Evolutionary conservation across 192 early-diverging fungal genomes (phyloP).

Genomic region (Umbelopsis sp.): DNA sequence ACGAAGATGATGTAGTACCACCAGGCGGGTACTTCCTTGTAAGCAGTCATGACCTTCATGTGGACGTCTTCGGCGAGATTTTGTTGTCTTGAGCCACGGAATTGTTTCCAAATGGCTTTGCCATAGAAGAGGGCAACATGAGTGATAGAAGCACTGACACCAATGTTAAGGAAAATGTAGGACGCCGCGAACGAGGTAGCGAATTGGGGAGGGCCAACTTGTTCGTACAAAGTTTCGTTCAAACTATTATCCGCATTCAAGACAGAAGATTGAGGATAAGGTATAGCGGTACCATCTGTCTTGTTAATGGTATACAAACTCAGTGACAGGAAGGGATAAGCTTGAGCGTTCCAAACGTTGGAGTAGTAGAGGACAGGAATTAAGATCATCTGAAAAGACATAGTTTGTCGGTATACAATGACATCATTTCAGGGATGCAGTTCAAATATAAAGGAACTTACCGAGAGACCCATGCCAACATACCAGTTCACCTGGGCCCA

Average conservation of each 20-base stretch:
- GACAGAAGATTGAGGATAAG: conserved; percentile 35
- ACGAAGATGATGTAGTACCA: conserved; percentile 66
- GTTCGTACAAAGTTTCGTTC: conserved; percentile 44
- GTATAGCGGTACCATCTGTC: conserved; percentile 42
- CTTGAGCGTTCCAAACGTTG: conserved; percentile 52
- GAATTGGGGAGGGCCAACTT: conserved; percentile 52
- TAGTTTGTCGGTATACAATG: too few relatives aligned
- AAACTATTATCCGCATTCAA: conserved; percentile 48
- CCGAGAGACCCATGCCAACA: conserved; percentile 47
- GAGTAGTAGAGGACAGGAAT: conserved; percentile 59
- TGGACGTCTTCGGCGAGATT: conserved; percentile 52
- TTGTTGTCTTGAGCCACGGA: conserved; percentile 42
- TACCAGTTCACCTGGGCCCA: conserved; percentile 69
- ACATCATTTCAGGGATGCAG: too few relatives aligned
- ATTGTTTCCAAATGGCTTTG: conserved; percentile 56
- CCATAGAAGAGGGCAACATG: conserved; percentile 69
- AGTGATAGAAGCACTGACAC: conserved; percentile 58
- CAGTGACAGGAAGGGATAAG: conserved; percentile 55
- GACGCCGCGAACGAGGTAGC: conserved; percentile 56
- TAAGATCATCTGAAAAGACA: conserved; percentile 15
- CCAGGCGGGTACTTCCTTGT: conserved; percentile 72
- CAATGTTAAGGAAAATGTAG: conserved; percentile 61
- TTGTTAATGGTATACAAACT: conserved; percentile 46
- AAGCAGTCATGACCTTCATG: conserved; percentile 60
- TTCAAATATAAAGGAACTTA: conserved; percentile 57